phyloP scores from a whole-genome alignment of 1,139 yeast genomes.

The Scheffersomyces parashehatae region DNA sequence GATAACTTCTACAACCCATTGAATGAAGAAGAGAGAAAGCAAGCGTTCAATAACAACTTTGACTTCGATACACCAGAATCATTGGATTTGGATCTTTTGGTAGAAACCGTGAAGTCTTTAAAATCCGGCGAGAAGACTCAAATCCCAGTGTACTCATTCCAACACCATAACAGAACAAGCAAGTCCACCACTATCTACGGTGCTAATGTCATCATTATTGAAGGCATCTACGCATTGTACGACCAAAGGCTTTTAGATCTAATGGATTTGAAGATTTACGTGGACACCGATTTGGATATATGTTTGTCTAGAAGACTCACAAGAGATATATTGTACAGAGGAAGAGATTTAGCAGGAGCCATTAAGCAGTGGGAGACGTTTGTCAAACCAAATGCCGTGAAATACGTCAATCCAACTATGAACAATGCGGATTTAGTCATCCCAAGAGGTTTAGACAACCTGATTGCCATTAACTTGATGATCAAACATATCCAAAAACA shows the following conservation, averaged over 20 bases:
- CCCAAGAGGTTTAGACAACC: conserved; percentile 86
- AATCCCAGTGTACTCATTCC: conserved; percentile 86
- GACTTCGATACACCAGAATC: conserved; percentile 90
- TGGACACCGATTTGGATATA: conserved; percentile 90
- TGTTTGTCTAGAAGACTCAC: conserved; percentile 86
- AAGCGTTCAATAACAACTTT: conserved; percentile 66
- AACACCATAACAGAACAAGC: conserved; percentile 68
- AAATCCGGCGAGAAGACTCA: conserved; percentile 62
- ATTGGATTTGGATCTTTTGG: conserved; percentile 72
- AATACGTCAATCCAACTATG: conserved; percentile 76
- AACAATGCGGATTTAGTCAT: conserved; percentile 79
- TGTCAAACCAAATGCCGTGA: conserved; percentile 90
- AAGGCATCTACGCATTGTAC: conserved; percentile 85
- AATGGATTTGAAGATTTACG: conserved; percentile 86
- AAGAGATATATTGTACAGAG: conserved; percentile 83
- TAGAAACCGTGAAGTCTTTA: conserved; percentile 61
- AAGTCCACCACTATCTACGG: conserved; percentile 82
- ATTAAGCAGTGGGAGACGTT: conserved; percentile 86
- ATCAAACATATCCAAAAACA: conserved; percentile 79
- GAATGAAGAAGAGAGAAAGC: conserved; percentile 54
- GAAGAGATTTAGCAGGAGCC: conserved; percentile 79
- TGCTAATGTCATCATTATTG: conserved; percentile 88
- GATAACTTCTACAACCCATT: conserved; percentile 89
- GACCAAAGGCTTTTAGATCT: conserved; percentile 67
- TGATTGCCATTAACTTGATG: conserved; percentile 75